Base-by-base conservation (phyloP, 345 rosid species). In the Murraya paniculata region DNA sequence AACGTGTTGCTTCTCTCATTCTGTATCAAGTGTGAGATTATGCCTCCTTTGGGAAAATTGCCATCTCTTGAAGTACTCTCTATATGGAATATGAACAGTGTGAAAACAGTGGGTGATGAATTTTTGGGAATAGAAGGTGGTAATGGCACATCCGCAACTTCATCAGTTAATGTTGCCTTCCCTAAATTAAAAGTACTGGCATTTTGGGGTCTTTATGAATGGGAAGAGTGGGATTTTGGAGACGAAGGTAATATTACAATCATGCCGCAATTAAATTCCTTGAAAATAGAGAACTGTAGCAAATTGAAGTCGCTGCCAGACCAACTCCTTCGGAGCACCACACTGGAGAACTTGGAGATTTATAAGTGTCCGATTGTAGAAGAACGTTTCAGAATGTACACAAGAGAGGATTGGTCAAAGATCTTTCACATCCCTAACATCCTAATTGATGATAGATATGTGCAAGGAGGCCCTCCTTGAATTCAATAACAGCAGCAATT, bases 41-140 rank as follows among this genome's bases (percentile, higher is more conserved):
- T 68, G 56, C 72, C 72, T 39, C 56, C 72, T 6, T 24, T 39
- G 72, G 56, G 72, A 25, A 39, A 68, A 24, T 68, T 68, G 72
- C 56, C 56, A 39, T 68, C 56, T 8, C 56, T 68, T n/a, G 72
- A 68, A 41, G 9, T 6, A n/a, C 28, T 68, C 30, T 0, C 14
- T 0, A 5, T 68, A n/a, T 0, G 11, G 22, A 3, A n/a, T 68
- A 30, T 0, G 2, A 0, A 3, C 0, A 38, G 72, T 5, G 14
- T 67, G 53, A 67, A 67, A 39, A 67, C 18, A 4, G 9, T 67
- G 30, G 50, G 56, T 9, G 21, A 5, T 24, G 72, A 68, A 39
- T 39, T 68, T 68, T 68, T 39, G 53, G 28, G 72, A 68, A 41
- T 38, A 25, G 22, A 24, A 39, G 13, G 55, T 24, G 56, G 1